Evolutionary conservation across 495 filamentous ascomycete species (phyloP), one percentile per base, ranked within the genome.

Genomic region (Aspergillus saccharolyticus): DNA sequence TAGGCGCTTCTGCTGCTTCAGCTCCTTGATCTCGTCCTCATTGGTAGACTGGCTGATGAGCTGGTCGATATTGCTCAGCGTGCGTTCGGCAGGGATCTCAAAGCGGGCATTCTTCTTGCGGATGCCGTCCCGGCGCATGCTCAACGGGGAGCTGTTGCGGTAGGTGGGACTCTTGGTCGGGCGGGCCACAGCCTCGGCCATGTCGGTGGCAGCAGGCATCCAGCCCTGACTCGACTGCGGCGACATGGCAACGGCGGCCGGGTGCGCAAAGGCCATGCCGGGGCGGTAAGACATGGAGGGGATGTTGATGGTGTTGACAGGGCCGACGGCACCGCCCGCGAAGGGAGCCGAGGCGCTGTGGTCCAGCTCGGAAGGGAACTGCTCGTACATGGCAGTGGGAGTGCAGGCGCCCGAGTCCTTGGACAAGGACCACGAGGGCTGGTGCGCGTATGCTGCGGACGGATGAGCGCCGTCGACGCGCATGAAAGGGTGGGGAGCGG

Each of bases 91-190:
- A 4, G 94, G 94, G 59, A 99, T 97, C 68, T 97, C 94, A 73
- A 99, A 96, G 47, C 95, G 87, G 63, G 93, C 93, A 65, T 99
- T 99, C 87, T 97, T 97, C 86, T 99, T 99, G 62, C 95, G 85
- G 74, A 97, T 96, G 49, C 94, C 94, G 66, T 96, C 93, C 62
- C 91, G 85, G 62, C 91, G 83, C 48, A 81, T 58, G 51, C 72
- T 76, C 69, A 92, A 79, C 44, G 93, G 88, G 55, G 91, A 90
- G 73, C 88, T 88, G 44, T 90, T 87, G 53, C 89, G 83, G 68
- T 87, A 90, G 52, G 80, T 72, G 5, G 91, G 89, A 67, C 86
- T 93, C 63, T 89, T 83, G 75, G 88, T 93, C 5, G 84, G 77
- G 70, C 89, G 78, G 0, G 85, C 81, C 49, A 79, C 80, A 17